These are phyloP conservation scores for Coemansia sp. DNA, from an alignment of 192 early-diverging fungal genomes.

Conservation along the genomic window DNA sequence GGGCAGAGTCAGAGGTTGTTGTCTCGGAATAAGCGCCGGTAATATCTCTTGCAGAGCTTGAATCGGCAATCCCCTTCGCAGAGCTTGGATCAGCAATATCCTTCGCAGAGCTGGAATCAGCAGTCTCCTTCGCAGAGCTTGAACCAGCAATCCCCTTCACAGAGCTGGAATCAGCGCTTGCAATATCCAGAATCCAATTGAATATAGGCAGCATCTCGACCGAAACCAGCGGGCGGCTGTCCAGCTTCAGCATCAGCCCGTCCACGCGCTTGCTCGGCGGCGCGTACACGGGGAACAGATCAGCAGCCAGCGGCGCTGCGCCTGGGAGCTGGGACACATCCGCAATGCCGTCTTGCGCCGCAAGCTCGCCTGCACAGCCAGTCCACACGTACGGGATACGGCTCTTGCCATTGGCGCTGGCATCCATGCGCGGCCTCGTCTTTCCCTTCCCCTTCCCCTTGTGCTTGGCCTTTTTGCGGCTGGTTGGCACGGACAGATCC, in stretches of 20 bases:
- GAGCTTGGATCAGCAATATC: no score
- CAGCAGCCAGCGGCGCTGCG: not conserved
- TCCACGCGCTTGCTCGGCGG: not conserved
- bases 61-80: no score
- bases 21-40: no score
- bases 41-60: no score
- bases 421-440: not conserved
- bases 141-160: no score
- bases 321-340: constrained; percentile 2
- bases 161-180: not conserved
- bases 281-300: not conserved
- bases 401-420: not conserved
- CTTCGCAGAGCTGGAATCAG: no score
- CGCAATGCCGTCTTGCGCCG: no score
- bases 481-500: not conserved
- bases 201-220: constrained; percentile 1
- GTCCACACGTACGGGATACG: constrained; percentile 36
- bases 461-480: constrained; percentile 1
- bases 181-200: not conserved
- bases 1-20: no score
- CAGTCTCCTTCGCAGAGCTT: no score
- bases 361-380: not conserved
- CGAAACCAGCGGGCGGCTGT: constrained; percentile 9
- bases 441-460: not conserved
- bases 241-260: constrained; percentile 3